Percentiles rank a stretch among this genome's conserved stretches.
phyloP scores from a whole-genome alignment of 1,284 basidiomycete genomes.

The Leucoagaricus sp. region DNA sequence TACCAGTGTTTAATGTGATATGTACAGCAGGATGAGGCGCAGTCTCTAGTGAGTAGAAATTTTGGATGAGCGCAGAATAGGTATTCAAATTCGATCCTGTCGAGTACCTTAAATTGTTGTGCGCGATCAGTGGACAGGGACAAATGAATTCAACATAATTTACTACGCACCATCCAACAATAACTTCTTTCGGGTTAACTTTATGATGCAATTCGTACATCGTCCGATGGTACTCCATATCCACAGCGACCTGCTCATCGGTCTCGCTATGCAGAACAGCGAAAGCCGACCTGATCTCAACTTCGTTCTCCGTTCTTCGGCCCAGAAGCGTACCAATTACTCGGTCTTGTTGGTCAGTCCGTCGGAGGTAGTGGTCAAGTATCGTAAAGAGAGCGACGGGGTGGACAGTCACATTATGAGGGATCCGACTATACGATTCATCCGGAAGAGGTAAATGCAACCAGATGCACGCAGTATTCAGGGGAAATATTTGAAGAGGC shows the following conservation, averaged over 20 bases:
- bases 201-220: conserved; percentile 92
- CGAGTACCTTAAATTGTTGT: conserved; percentile 68
- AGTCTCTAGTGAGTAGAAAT: conserved; percentile 96
- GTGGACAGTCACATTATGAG: conserved; percentile 80
- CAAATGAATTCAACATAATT: no score
- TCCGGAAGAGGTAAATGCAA: no score
- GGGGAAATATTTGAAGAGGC: neutral
- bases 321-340: conserved; percentile 98
- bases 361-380: conserved; percentile 95
- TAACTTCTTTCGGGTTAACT: conserved; percentile 83
- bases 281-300: conserved; percentile 83
- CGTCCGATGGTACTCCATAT: conserved; percentile 93
- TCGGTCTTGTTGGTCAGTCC: conserved; percentile 79
- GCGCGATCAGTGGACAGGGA: conserved; percentile 31
- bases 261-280: conserved; percentile 93
- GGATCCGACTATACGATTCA: conserved; percentile 65
- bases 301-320: conserved; percentile 70
- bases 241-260: conserved; percentile 89
- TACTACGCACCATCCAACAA: conserved; percentile 78
- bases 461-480: no score
- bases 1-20: conserved; percentile 88
- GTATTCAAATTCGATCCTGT: conserved; percentile 91
- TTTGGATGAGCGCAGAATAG: conserved; percentile 97
- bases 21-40: conserved; percentile 90
- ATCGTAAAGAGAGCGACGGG: conserved; percentile 95